phyloP scores from a whole-genome alignment of 2,329 filamentous ascomycete species.

The Cladophialophora immunda region DNA sequence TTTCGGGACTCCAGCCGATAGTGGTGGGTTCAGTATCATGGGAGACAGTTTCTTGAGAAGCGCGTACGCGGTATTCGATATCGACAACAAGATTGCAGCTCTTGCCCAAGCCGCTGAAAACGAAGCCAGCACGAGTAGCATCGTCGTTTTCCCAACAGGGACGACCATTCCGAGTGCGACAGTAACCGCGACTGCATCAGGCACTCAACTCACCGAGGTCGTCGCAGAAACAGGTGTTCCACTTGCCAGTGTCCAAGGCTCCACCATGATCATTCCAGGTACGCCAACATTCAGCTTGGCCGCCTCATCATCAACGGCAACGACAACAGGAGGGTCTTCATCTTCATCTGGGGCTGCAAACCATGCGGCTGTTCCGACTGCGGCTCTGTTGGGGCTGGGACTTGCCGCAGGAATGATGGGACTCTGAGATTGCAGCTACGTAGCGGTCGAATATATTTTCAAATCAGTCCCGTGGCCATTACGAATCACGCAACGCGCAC shows the following conservation, averaged over 20 bases:
- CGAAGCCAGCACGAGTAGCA: slow-evolving; percentile 26
- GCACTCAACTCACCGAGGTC: slow-evolving; percentile 24
- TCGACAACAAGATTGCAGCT: slow-evolving; percentile 75
- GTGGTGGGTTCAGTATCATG: slow-evolving; percentile 64
- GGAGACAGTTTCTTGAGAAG: slow-evolving; percentile 80
- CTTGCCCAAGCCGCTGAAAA: slow-evolving; percentile 59
- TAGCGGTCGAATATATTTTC: neutral
- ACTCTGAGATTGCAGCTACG: slow-evolving; percentile 4
- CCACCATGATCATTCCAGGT: slow-evolving; percentile 27
- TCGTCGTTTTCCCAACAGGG: slow-evolving; percentile 31
- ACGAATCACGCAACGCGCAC: neutral
- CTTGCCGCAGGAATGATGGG: slow-evolving; percentile 31
- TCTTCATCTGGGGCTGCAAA: slow-evolving; percentile 22
- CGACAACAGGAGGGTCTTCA: slow-evolving; percentile 11
- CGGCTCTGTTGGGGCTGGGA: slow-evolving; percentile 30
- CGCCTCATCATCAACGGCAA: slow-evolving; percentile 15
- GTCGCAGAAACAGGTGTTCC: slow-evolving; percentile 20
- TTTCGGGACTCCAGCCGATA: slow-evolving; percentile 71
- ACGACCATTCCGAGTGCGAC: slow-evolving; percentile 29
- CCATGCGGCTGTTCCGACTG: slow-evolving; percentile 26
- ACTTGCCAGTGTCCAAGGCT: slow-evolving; percentile 18
- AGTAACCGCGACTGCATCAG: slow-evolving; percentile 29
- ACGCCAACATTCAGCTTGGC: slow-evolving; percentile 36
- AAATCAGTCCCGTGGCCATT: neutral
- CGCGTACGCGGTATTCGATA: slow-evolving; percentile 78